Percentiles rank a stretch among this genome's conserved stretches.
These are phyloP conservation scores for Backusella macrospora DNA, from an alignment of 192 early-diverging fungal species.

Conservation along the genomic window DNA sequence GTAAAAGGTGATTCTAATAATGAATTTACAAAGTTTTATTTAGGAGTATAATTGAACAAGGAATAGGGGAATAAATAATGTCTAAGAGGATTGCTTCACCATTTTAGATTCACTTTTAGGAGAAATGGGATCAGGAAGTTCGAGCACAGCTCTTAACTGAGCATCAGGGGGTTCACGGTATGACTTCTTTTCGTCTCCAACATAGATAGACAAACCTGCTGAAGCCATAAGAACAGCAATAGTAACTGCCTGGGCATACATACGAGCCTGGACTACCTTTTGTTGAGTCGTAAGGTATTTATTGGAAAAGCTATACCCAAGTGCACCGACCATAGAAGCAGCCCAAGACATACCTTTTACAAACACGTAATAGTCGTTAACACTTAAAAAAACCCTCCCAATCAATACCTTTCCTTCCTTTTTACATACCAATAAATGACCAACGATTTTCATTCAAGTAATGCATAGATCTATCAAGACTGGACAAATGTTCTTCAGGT, in stretches of 20 bases:
- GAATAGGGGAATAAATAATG: background rate
- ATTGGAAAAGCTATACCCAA: slow-evolving; percentile 44
- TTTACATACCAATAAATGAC: slow-evolving; percentile 40
- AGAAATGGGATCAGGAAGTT: slow-evolving; percentile 31
- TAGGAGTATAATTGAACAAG: background rate
- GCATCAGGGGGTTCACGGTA: slow-evolving; percentile 33
- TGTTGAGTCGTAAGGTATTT: slow-evolving; percentile 59
- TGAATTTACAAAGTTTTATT: slow-evolving; percentile 15
- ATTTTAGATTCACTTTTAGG: slow-evolving; percentile 23
- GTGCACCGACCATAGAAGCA: slow-evolving; percentile 44
- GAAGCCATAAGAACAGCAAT: slow-evolving; percentile 63
- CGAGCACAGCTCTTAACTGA: slow-evolving; percentile 37
- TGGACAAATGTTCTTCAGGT: slow-evolving; percentile 2
- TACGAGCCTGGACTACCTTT: slow-evolving; percentile 70
- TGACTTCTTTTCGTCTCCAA: slow-evolving; percentile 35
- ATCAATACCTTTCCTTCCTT: background rate
- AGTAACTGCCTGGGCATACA: slow-evolving; percentile 72
- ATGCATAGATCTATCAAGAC: slow-evolving; percentile 23
- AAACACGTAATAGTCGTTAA: background rate
- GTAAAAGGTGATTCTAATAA: background rate
- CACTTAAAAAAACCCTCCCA: background rate
- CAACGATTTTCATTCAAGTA: slow-evolving; percentile 44
- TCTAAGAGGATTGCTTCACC: slow-evolving; percentile 20
- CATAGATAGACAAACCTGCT: slow-evolving; percentile 50
- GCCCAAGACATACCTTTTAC: slow-evolving; percentile 42